phyloP scores from a whole-genome alignment of 148 eudicot genomes.

The Pouteria glomerata region DNA sequence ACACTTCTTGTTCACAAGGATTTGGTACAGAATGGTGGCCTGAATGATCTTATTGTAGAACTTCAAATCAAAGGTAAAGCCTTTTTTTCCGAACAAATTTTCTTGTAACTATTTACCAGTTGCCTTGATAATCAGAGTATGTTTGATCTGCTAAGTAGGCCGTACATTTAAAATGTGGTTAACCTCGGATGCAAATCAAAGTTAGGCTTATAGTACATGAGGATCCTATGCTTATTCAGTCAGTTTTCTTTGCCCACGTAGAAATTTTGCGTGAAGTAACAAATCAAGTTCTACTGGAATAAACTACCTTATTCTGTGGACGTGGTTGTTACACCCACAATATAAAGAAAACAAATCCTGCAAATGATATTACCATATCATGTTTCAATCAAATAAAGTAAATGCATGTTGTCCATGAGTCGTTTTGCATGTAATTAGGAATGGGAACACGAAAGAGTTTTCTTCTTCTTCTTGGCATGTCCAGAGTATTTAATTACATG shows the following conservation, averaged over 20 bases:
- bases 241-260: neutral
- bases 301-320: neutral
- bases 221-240: neutral
- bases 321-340: neutral
- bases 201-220: neutral
- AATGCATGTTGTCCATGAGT: neutral
- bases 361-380: neutral
- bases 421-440: too few species aligned
- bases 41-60: slow-evolving; percentile 49
- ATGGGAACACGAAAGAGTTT: too few species aligned
- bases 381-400: neutral
- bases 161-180: neutral
- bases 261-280: neutral
- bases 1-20: slow-evolving; percentile 93
- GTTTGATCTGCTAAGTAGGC: neutral
- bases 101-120: neutral
- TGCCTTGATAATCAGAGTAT: neutral
- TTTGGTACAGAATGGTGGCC: slow-evolving; percentile 43
- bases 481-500: too few species aligned
- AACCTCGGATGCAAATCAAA: neutral
- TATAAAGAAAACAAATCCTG: neutral
- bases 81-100: neutral
- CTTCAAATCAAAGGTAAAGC: slow-evolving; percentile 70
- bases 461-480: too few species aligned
- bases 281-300: neutral